phyloP scores from a whole-genome alignment of 176 grass and related monocot species.

The Triticum dicoccoides region DNA sequence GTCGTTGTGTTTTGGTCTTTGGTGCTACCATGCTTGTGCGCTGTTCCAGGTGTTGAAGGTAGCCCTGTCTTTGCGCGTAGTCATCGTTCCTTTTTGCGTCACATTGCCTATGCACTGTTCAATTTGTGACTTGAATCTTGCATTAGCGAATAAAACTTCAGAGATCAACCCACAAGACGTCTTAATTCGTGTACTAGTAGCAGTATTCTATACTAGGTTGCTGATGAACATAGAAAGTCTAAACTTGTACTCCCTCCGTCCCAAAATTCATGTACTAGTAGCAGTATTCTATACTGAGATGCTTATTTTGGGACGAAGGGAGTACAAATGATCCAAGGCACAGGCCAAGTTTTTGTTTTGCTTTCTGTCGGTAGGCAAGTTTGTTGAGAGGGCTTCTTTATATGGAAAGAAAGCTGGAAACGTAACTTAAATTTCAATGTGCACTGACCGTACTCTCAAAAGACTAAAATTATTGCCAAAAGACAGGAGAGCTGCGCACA shows the following conservation, averaged over 20 bases:
- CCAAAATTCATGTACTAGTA: no score
- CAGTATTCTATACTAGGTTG: not conserved
- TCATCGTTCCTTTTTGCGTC: not conserved
- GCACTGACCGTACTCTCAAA: not conserved
- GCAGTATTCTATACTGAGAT: no score
- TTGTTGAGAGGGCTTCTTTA: not conserved
- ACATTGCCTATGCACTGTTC: not conserved
- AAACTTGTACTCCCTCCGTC: no score
- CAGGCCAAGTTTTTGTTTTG: not conserved
- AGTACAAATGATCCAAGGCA: not conserved
- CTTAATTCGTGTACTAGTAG: no score
- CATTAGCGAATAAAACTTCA: no score
- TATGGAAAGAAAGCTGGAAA: not conserved
- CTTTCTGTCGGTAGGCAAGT: no score
- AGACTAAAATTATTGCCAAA: not conserved
- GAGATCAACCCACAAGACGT: no score
- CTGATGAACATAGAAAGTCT: not conserved
- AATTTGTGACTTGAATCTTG: no score
- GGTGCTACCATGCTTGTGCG: not conserved
- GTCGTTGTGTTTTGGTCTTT: not conserved
- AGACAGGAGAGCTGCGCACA: not conserved
- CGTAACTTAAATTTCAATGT: not conserved
- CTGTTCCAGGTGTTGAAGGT: not conserved
- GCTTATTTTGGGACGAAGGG: no score
- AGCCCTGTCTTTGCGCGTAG: not conserved